phyloP scores from a whole-genome alignment of 2,329 filamentous ascomycete species.

The Colletotrichum eremochloae region DNA sequence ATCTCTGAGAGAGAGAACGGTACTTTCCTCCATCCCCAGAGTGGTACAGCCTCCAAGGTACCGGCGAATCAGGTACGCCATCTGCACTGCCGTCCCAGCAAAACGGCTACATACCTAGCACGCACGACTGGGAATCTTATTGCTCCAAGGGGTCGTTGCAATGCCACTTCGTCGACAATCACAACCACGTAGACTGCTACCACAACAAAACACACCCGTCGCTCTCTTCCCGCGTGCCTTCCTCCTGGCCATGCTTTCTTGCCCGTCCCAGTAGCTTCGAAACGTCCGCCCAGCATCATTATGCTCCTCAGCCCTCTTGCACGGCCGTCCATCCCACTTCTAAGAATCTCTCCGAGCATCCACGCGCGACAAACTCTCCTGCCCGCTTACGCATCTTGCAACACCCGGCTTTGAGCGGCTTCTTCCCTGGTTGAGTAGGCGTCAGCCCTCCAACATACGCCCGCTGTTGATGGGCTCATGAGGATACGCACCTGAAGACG shows the following conservation, averaged over 20 bases:
- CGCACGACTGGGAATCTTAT: constrained; percentile 37
- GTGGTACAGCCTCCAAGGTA: constrained; percentile 21
- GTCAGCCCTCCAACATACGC: constrained; percentile 5
- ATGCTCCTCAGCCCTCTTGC: constrained; percentile 41
- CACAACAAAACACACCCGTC: constrained; percentile 30
- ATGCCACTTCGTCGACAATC: constrained; percentile 41
- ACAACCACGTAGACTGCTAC: constrained; percentile 27
- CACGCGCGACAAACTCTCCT: constrained; percentile 27
- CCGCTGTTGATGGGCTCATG: constrained; percentile 44
- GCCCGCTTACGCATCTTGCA: constrained; percentile 25
- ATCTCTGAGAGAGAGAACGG: constrained; percentile 12
- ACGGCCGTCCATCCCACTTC: constrained; percentile 38
- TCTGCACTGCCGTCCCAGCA: constrained; percentile 37
- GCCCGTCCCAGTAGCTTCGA: constrained; percentile 32
- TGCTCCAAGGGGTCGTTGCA: constrained; percentile 41
- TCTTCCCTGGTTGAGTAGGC: constrained; percentile 14
- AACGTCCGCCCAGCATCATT: constrained; percentile 41
- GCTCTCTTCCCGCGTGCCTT: constrained; percentile 5
- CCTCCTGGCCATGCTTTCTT: constrained; percentile 29
- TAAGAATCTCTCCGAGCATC: constrained; percentile 30
- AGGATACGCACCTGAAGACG: constrained; percentile 42
- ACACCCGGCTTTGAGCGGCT: not conserved
- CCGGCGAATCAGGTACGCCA: constrained; percentile 26
- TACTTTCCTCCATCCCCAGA: constrained; percentile 18
- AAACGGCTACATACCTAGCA: constrained; percentile 31